A percentile compares a stretch with the other conserved stretches of the same genome.
These are phyloP conservation scores for Volvariella surrecta DNA, from an alignment of 1,284 basidiomycete genomes.

Conservation along the genomic window DNA sequence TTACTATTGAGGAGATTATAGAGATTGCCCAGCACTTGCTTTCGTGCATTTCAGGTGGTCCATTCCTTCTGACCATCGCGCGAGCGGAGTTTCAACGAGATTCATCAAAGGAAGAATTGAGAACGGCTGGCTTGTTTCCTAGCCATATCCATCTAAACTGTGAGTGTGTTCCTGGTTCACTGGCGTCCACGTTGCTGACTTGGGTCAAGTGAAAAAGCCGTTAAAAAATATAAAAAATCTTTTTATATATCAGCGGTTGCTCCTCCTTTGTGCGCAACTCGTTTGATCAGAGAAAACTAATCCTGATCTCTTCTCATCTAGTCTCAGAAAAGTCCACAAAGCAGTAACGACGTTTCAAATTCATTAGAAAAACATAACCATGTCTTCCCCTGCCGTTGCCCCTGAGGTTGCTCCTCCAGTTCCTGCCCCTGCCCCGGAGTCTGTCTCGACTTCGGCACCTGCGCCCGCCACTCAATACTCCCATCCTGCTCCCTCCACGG, in stretches of 20 bases:
- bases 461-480: slow-evolving; percentile 50
- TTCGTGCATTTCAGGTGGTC: too few species aligned
- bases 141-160: slow-evolving; percentile 31
- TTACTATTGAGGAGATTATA: too few species aligned
- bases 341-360: slow-evolving; percentile 76
- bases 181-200: slow-evolving; percentile 11
- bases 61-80: slow-evolving; percentile 29
- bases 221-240: slow-evolving; percentile 51
- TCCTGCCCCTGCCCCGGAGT: slow-evolving; percentile 19
- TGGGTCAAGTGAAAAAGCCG: slow-evolving; percentile 36
- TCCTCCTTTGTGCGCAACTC: slow-evolving; percentile 48
- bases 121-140: slow-evolving; percentile 24
- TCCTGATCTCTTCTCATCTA: slow-evolving; percentile 20
- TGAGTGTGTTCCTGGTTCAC: slow-evolving; percentile 17
- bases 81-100: slow-evolving; percentile 32
- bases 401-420: slow-evolving; percentile 28
- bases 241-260: slow-evolving; percentile 59
- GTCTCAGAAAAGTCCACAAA: slow-evolving; percentile 73
- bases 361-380: slow-evolving; percentile 31
- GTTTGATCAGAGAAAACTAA: slow-evolving; percentile 4
- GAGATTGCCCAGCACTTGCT: too few species aligned
- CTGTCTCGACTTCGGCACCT: slow-evolving; percentile 22
- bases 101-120: slow-evolving; percentile 19
- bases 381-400: slow-evolving; percentile 50
- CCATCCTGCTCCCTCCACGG: slow-evolving; percentile 42